Percentiles rank a stretch among this genome's conserved stretches.
Conservation (phyloP, 257 asterid genomes). For the Solanum pinnatisectum region DNA sequence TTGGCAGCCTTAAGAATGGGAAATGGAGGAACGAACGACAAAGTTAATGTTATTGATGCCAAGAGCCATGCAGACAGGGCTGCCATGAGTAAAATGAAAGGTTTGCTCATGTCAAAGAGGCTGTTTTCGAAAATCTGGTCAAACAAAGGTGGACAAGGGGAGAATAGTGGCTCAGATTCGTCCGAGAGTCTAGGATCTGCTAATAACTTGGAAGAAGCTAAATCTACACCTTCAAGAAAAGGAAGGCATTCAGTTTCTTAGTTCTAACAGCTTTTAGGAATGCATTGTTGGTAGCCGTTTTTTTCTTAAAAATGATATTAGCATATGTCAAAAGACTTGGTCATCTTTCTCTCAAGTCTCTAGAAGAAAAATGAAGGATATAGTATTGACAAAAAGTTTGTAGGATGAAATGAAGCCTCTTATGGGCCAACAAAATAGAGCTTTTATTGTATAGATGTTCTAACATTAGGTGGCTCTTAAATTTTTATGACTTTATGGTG, state of each 20-base stretch:
- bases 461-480: neutral
- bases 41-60: constrained; percentile 25
- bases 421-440: neutral
- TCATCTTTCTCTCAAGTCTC: neutral
- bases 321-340: constrained; percentile 8
- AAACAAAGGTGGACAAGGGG: constrained; percentile 46
- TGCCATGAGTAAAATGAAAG: constrained; percentile 51
- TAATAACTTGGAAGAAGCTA: constrained; percentile 53
- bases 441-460: constrained; percentile 1
- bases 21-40: constrained; percentile 31
- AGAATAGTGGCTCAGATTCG: constrained; percentile 89
- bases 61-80: constrained; percentile 44
- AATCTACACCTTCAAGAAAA: constrained; percentile 58
- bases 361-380: constrained; percentile 16
- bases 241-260: constrained; percentile 88
- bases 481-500: neutral
- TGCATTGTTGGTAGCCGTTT: neutral
- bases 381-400: constrained; percentile 9
- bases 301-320: neutral
- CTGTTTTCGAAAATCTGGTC: constrained; percentile 83
- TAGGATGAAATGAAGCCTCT: neutral
- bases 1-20: constrained; percentile 67
- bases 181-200: constrained; percentile 76
- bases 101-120: constrained; percentile 60
- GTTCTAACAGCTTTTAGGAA: constrained; percentile 1